Conservation (phyloP, 495 filamentous ascomycete genomes). For the Aspergillus ellipticus region DNA sequence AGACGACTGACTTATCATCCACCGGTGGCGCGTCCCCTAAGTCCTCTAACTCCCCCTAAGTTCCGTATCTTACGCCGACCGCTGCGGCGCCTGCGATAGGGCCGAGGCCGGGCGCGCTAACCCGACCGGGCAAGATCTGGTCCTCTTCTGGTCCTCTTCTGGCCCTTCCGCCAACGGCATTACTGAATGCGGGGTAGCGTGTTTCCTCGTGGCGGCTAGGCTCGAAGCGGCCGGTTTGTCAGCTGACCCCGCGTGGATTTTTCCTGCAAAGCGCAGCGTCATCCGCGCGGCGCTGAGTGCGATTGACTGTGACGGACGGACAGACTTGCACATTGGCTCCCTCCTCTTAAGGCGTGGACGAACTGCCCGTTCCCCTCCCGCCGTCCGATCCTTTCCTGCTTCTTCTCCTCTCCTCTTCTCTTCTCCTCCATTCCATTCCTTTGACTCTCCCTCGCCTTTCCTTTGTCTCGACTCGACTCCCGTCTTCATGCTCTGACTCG, state of each 20-base stretch:
- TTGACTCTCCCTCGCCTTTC: neutral
- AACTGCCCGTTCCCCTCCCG: neutral
- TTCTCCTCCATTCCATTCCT: neutral
- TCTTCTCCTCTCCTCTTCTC: neutral
- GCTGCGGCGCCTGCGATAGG: neutral
- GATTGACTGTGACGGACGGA: no score
- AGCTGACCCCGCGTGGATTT: conserved; percentile 25
- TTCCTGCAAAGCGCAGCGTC: conserved; percentile 9
- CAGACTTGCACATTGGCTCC: neutral
- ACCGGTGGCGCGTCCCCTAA: neutral
- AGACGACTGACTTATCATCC: neutral
- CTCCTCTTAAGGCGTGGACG: neutral
- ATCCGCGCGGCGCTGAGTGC: neutral
- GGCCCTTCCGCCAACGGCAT: conserved; percentile 12
- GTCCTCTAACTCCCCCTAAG: no score
- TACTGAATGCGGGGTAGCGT: conserved; percentile 25
- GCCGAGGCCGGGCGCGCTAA: neutral
- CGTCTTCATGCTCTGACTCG: neutral
- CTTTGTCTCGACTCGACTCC: neutral
- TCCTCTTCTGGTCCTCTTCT: conserved; percentile 9
- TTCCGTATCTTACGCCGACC: neutral
- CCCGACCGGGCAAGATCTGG: neutral
- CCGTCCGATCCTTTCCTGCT: neutral
- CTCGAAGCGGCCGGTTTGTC: conserved; percentile 13
- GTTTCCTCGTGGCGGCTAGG: conserved; percentile 12